Percentiles rank a stretch among this genome's conserved stretches.
Evolutionary conservation across 148 eudicot genomes (phyloP).

Genomic region (Mesembryanthemum crystallinum): DNA sequence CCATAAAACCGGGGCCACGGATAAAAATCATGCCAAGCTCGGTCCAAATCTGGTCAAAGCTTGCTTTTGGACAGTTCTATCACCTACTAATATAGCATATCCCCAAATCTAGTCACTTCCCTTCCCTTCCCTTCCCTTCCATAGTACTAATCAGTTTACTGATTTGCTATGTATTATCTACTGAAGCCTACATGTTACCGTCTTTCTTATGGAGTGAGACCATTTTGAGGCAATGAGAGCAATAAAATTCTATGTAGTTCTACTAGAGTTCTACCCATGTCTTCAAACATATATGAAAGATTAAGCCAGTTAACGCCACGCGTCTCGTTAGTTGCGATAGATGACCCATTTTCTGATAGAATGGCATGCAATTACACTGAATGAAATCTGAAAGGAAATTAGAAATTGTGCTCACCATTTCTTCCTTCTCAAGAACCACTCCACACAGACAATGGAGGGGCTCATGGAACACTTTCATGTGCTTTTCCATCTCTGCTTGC

Average conservation of each 20-base stretch:
- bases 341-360: not conserved
- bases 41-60: no score
- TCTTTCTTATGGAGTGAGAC: not conserved
- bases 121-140: not conserved
- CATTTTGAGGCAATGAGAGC: no score
- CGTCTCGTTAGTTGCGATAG: no score
- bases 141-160: not conserved
- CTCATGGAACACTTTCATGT: conserved; percentile 83
- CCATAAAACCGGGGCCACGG: no score
- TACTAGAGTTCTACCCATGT: not conserved
- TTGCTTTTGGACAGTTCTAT: no score
- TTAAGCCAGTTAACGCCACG: no score
- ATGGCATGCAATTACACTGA: not conserved
- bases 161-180: not conserved
- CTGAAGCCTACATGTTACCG: not conserved
- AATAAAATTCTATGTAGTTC: not conserved
- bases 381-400: not conserved
- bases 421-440: conserved; percentile 75
- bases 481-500: conserved; percentile 76
- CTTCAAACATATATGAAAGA: not conserved
- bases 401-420: conserved; percentile 54
- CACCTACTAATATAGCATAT: not conserved
- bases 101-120: not conserved
- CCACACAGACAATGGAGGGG: conserved; percentile 83
- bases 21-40: no score